phyloP scores from a whole-genome alignment of 768 basidiomycete species.

The Cystobasidium onofrii region DNA sequence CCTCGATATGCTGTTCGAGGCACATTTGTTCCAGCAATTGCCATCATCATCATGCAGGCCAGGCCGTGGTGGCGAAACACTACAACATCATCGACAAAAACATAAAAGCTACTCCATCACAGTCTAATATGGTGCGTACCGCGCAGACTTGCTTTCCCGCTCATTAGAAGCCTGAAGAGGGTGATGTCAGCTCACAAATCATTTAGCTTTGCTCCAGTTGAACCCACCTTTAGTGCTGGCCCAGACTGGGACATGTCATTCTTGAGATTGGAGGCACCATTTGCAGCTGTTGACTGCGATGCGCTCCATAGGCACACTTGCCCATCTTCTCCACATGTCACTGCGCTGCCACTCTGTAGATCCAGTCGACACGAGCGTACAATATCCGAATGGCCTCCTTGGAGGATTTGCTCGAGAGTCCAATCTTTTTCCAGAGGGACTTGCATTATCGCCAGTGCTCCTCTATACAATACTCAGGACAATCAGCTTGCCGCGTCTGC shows the following conservation, averaged over 20 bases:
- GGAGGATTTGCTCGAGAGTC: slow-evolving; percentile 37
- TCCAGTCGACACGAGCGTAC: slow-evolving; percentile 37
- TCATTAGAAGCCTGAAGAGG: slow-evolving; percentile 5
- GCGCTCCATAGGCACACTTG: slow-evolving; percentile 38
- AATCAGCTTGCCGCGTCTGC: too few relatives aligned
- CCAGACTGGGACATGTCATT: neutral
- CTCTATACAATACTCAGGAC: slow-evolving; percentile 30
- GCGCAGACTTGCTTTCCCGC: neutral
- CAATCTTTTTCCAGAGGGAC: slow-evolving; percentile 30
- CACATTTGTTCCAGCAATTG: neutral
- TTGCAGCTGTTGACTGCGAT: neutral
- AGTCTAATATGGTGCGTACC: slow-evolving; percentile 20
- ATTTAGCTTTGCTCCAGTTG: too few relatives aligned
- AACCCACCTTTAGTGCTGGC: neutral
- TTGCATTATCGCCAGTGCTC: slow-evolving; percentile 38
- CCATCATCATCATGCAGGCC: neutral
- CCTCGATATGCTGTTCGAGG: too few relatives aligned
- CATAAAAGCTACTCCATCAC: neutral
- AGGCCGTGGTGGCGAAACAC: neutral
- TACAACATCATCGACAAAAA: neutral
- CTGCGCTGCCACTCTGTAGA: slow-evolving; percentile 32
- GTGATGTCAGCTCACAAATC: neutral
- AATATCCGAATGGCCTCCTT: slow-evolving; percentile 39
- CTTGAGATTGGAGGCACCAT: neutral
- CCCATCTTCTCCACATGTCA: slow-evolving; percentile 40